phyloP scores from a whole-genome alignment of 2,329 filamentous ascomycete genomes.

The Neofusicoccum ribis region DNA sequence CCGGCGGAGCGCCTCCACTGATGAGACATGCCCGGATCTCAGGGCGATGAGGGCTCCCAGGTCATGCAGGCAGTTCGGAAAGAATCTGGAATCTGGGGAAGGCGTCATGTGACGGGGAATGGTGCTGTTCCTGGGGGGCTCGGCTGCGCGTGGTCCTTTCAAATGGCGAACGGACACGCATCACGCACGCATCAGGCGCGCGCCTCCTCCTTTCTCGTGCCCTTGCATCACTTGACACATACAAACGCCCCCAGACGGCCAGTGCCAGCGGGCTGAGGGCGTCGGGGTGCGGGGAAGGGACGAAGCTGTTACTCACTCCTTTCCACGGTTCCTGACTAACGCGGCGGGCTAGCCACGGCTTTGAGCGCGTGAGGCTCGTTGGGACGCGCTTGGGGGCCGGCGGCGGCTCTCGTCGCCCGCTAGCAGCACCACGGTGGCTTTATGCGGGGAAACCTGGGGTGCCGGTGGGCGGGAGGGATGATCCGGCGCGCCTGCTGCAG shows the following conservation, averaged over 20 bases:
- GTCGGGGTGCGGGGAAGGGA: conserved; percentile 4
- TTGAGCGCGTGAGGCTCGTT: not conserved
- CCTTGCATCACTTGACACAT: conserved; percentile 18
- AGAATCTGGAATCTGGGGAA: conserved; percentile 7
- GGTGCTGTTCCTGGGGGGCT: not conserved
- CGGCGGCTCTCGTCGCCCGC: not conserved
- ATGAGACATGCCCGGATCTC: conserved; percentile 3
- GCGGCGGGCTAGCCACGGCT: not conserved
- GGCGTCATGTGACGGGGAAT: conserved; percentile 13
- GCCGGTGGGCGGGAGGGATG: conserved; percentile 14
- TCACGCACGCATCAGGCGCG: conserved; percentile 14
- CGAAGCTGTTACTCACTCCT: conserved; percentile 4
- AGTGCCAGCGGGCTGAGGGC: not conserved
- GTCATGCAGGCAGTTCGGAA: not conserved
- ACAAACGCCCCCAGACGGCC: conserved; percentile 9
- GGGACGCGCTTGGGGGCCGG: not conserved
- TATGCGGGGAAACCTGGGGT: conserved; percentile 16
- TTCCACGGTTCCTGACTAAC: conserved; percentile 3
- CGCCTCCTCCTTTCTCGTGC: conserved; percentile 1
- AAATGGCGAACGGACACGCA: conserved; percentile 13
- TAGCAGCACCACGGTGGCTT: not conserved
- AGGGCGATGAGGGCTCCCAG: not conserved
- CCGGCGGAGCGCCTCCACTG: not conserved
- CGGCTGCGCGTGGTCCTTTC: not conserved
- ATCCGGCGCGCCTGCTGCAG: conserved; percentile 8